phyloP scores from a whole-genome alignment of 1,284 basidiomycete genomes.

The Melampsora allii-populina region DNA sequence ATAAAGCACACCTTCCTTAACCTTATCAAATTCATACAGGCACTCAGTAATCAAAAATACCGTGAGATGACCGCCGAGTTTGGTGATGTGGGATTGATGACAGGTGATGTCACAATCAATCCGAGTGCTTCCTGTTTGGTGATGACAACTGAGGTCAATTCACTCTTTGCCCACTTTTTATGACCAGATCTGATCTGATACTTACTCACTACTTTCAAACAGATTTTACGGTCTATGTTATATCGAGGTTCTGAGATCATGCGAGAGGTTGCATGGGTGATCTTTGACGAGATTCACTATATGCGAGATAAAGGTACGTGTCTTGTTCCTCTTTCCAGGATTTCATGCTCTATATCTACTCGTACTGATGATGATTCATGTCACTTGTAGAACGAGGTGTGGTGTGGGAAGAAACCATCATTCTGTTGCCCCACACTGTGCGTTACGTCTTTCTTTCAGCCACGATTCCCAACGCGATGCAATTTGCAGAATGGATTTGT shows the following conservation, averaged over 20 bases:
- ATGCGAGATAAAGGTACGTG: slow-evolving; percentile 83
- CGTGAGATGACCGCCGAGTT: slow-evolving; percentile 96
- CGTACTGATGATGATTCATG: slow-evolving; percentile 1
- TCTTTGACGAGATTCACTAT: slow-evolving; percentile 99
- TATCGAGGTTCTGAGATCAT: slow-evolving; percentile 98
- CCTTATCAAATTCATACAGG: slow-evolving; percentile 58
- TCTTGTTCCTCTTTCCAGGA: background rate
- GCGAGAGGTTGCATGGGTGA: slow-evolving; percentile 99
- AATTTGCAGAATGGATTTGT: slow-evolving; percentile 99
- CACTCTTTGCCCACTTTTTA: no score
- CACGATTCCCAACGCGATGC: slow-evolving; percentile 99
- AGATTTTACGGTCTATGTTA: slow-evolving; percentile 98
- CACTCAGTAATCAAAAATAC: slow-evolving; percentile 97
- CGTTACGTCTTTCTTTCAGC: slow-evolving; percentile 99
- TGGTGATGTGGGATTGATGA: slow-evolving; percentile 98
- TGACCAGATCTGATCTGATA: no score
- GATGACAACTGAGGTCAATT: slow-evolving; percentile 93
- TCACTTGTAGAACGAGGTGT: slow-evolving; percentile 58
- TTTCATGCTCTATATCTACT: slow-evolving; percentile 53
- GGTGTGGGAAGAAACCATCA: slow-evolving; percentile 78
- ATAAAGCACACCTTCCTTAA: background rate
- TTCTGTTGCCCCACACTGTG: slow-evolving; percentile 90
- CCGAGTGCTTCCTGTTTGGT: slow-evolving; percentile 94
- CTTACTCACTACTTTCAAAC: background rate
- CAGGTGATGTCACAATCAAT: slow-evolving; percentile 99